Base-by-base conservation (phyloP, 805 yeast genomes). In the Candida montana region DNA sequence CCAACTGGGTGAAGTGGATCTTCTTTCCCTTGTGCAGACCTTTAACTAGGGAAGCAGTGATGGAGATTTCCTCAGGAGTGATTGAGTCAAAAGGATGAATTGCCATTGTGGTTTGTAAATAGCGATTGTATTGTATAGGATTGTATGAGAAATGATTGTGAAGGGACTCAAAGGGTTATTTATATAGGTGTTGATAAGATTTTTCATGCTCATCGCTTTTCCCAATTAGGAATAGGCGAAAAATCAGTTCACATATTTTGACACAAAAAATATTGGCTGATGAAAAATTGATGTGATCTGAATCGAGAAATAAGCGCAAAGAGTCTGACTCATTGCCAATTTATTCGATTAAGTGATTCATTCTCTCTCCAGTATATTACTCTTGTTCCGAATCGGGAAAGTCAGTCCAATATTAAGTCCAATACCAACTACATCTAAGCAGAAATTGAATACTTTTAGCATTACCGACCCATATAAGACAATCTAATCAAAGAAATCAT, bases 1-100 rank as follows among this genome's bases (percentile, higher is more conserved):
- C 90, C 46, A 80, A 64, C 59, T 77, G 84, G 39, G 75, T 70
- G 59, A 82, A 82, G 59, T 79, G 84, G 40, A 81, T 76, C 37
- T 71, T 75, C 15, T 64, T 55, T 26, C 75, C 75, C 16, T 77
- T 70, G 56, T 74, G 63, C 40, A 73, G 56, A 57, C 76, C 82
- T 64, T 80, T 81, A 62, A 81, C 65, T 46, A 81, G 69, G 61
- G 77, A 77, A 39, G 81, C 55, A 33, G 84, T 75, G 48, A 71
- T 60, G 58, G 72, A 68, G 54, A 79, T 63, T 64, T 81, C 88
- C 37, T 61, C 69, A 50, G 79, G 84, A 35, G 72, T 68, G 50
- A 74, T 73, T 19, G 79, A 64, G 56, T 77, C 83, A 57, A 78
- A 79, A 35, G 83, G 83, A 58, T 79, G 83, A 18, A 19, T 12